A percentile compares a stretch with the other conserved stretches of the same genome.
phyloP scores from a whole-genome alignment of 352 stramenopile species.

The Thalassiosira ordinaria region DNA sequence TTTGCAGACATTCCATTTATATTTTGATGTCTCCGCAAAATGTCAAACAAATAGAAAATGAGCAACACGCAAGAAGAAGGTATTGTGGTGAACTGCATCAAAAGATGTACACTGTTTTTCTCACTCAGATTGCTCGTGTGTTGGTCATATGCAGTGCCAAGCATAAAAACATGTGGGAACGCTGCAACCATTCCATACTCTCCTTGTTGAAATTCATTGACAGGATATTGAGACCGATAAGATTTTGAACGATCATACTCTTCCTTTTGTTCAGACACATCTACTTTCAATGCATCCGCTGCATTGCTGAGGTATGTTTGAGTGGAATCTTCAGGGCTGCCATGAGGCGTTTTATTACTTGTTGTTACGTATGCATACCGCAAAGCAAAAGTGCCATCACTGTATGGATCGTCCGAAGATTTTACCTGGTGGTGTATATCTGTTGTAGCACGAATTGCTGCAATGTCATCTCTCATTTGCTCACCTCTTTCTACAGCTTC shows the following conservation, averaged over 20 bases:
- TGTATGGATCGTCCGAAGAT: background rate
- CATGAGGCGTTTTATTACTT: conserved; percentile 12
- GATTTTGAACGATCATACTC: conserved; percentile 33
- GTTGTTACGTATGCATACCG: background rate
- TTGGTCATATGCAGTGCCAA: conserved; percentile 33
- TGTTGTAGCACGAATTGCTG: conserved; percentile 10
- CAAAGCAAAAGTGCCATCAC: background rate
- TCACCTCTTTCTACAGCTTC: conserved; percentile 4
- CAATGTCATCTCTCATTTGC: conserved; percentile 29
- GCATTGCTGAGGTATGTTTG: conserved; percentile 33
- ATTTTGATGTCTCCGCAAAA: conserved; percentile 19
- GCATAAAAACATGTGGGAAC: conserved; percentile 34
- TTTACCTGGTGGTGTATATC: background rate
- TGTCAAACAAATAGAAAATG: conserved; percentile 49
- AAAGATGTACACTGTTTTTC: conserved; percentile 26
- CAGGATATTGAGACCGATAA: conserved; percentile 12
- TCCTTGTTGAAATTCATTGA: conserved; percentile 39
- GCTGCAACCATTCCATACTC: conserved; percentile 9
- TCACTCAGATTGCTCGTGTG: conserved; percentile 6
- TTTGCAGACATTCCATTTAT: conserved; percentile 10
- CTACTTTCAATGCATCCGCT: conserved; percentile 28
- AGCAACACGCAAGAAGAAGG: conserved; percentile 8
- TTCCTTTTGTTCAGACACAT: conserved; percentile 31
- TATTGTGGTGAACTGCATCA: conserved; percentile 28
- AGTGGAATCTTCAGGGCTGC: background rate